Conservation (phyloP, 345 rosid genomes). For the Populus nigra region DNA sequence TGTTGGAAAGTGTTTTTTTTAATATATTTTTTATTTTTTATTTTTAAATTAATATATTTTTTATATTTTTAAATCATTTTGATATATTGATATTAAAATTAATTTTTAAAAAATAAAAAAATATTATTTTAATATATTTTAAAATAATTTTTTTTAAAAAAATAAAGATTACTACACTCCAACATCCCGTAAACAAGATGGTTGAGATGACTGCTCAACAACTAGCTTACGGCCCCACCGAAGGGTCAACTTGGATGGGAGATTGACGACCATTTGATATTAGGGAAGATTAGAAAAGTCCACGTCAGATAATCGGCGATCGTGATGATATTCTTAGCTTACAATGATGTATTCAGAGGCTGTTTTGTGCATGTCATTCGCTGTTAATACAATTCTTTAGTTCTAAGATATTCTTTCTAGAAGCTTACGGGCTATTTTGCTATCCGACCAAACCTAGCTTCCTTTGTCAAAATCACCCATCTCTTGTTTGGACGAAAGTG, state of each 20-base stretch:
- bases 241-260: slow-evolving; percentile 21
- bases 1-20: no score
- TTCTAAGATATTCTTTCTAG: slow-evolving; percentile 20
- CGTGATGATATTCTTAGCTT: neutral
- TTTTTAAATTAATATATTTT: no score
- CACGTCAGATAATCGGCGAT: slow-evolving; percentile 5
- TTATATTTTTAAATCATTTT: no score
- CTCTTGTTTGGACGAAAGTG: slow-evolving; percentile 10
- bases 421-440: slow-evolving; percentile 13
- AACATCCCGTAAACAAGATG: neutral
- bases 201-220: slow-evolving; percentile 16
- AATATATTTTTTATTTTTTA: no score
- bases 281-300: neutral
- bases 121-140: no score
- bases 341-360: neutral
- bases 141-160: no score
- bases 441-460: slow-evolving; percentile 7
- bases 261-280: slow-evolving; percentile 18
- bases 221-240: slow-evolving; percentile 11
- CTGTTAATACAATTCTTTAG: neutral
- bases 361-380: neutral
- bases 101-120: no score
- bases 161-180: no score
- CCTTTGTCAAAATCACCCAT: neutral
- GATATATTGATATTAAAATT: no score